Conservation (phyloP, 257 asterid species). For the Plantago major region DNA sequence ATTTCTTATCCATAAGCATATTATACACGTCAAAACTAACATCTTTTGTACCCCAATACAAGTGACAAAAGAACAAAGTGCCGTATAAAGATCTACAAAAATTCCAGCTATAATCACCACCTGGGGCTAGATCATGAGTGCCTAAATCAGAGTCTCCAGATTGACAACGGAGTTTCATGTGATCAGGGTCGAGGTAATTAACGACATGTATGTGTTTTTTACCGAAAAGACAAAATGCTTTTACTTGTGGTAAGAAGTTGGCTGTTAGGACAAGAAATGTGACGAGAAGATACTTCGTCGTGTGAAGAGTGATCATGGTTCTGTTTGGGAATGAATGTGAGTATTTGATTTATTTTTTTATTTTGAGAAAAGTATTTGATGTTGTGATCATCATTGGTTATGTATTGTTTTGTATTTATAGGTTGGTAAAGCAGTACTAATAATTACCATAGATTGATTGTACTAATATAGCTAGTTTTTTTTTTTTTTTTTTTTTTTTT, state of each 20-base stretch:
- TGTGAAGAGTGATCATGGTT: neutral
- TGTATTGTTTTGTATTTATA: too few relatives aligned
- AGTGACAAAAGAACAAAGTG: neutral
- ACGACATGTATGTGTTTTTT: neutral
- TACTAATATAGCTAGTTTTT: too few relatives aligned
- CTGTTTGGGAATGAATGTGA: too few relatives aligned
- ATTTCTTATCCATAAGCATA: neutral
- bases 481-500: too few relatives aligned
- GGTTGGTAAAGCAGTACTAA: too few relatives aligned
- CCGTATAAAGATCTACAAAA: neutral
- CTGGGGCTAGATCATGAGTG: neutral
- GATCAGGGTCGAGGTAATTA: neutral
- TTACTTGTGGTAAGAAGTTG: neutral
- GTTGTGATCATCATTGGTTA: too few relatives aligned
- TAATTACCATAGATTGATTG: too few relatives aligned
- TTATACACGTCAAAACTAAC: neutral
- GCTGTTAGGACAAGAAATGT: neutral
- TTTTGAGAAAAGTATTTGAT: too few relatives aligned
- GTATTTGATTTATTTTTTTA: too few relatives aligned
- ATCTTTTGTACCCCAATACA: neutral
- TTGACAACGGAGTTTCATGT: neutral
- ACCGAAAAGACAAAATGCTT: neutral
- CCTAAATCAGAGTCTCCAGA: neutral
- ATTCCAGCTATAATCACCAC: neutral
- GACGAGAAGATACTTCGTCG: neutral